Evolutionary conservation across 164 flowering plant genomes (phyloP).

Genomic region (Sextonia rubra): DNA sequence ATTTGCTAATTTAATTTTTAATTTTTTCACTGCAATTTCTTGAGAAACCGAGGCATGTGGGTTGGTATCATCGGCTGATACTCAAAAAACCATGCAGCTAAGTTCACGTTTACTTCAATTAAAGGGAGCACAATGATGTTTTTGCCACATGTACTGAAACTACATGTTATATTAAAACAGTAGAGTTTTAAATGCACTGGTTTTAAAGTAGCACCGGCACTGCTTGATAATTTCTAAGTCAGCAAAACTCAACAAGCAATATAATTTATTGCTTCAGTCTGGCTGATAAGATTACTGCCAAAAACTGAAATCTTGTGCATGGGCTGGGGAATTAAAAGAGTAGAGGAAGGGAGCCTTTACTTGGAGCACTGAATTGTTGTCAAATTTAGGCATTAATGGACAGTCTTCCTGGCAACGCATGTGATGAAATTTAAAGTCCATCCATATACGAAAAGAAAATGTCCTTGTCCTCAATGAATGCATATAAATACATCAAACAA

Average conservation of each 20-base stretch:
- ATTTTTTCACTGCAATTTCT: background rate
- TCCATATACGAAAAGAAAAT: background rate
- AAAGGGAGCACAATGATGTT: too few relatives aligned
- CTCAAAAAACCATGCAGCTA: background rate
- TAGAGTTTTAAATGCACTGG: too few relatives aligned
- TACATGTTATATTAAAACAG: too few relatives aligned
- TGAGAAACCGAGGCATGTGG: background rate
- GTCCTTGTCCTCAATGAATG: constrained; percentile 7
- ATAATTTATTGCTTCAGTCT: too few relatives aligned
- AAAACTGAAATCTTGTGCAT: too few relatives aligned
- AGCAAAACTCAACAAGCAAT: too few relatives aligned
- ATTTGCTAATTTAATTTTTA: background rate
- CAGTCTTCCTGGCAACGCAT: background rate
- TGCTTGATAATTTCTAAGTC: too few relatives aligned
- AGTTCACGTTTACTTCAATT: background rate
- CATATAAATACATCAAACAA: background rate
- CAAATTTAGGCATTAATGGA: background rate
- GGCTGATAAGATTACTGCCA: too few relatives aligned
- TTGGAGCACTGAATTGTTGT: background rate
- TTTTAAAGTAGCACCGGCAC: too few relatives aligned
- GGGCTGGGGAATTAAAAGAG: background rate
- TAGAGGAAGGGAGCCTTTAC: background rate
- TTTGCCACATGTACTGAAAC: too few relatives aligned
- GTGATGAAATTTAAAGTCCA: background rate
- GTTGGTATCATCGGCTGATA: background rate